Base-by-base conservation (phyloP, 345 rosid genomes). In the Murraya paniculata region DNA sequence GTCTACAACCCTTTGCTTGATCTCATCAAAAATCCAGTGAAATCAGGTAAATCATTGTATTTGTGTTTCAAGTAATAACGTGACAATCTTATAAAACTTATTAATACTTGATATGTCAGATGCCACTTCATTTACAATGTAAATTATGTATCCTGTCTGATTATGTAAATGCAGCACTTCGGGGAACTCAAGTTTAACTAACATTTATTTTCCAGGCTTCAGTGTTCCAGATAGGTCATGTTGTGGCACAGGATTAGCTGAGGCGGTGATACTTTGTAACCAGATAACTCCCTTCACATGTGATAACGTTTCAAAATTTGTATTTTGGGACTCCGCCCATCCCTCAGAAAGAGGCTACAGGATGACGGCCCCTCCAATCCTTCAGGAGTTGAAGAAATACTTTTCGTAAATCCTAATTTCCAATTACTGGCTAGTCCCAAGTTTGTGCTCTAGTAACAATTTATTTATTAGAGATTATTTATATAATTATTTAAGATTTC, bases 1-100 rank as follows among this genome's bases (percentile, higher is more conserved):
- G 68, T 83, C 36, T 83, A 73, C 68, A 80, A 55, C 24, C 79
- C 83, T 19, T 45, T 83, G 35, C 73, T 80, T 21, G 58, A 64
- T 4, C 18, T 80, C 59, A 80, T 80, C 39, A 53, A 69, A 3
- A 65, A 80, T 53, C 74, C 69, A 7, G 50, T 3, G 56, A 16
- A 14, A 55, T 55, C 64, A 36, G 79, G 79, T 77, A 35, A 22
- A 24, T 68, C 7, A 25, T 24, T 28, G 48, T 41, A 41, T 41
- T 41, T 10, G 14, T 41, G 3, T 10, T 0, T 4, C 14, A 35
- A 65, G 6, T 16, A 5, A 50, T 50, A 50, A 50, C 16, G 19
- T 50, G 19, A 50, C 4, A 50, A 50, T 13, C 55, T 13, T 13
- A 50, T 1, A 8, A 50, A 50, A 50, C 55, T 16, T 13, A 48